Percentiles rank a stretch among this genome's conserved stretches.
Evolutionary conservation across 2,329 filamentous ascomycete species (phyloP).

Genomic region (Penicillium capsulatum): DNA sequence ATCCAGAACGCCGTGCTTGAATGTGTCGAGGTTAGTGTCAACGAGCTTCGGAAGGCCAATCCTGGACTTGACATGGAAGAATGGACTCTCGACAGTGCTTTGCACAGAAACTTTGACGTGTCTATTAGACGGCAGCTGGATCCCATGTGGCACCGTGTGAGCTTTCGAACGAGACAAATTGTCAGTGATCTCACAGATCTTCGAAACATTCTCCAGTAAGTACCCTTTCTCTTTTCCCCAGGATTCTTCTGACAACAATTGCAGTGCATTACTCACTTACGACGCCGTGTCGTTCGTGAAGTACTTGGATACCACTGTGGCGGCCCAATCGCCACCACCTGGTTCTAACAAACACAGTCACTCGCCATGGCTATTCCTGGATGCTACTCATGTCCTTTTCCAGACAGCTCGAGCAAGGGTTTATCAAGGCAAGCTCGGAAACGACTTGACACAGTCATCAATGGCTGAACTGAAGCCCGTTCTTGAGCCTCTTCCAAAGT

Average conservation of each 20-base stretch:
- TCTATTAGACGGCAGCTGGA: conserved; percentile 86
- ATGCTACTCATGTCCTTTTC: conserved; percentile 91
- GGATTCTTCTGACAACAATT: conserved; percentile 11
- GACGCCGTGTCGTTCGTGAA: conserved; percentile 89
- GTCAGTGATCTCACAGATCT: conserved; percentile 83
- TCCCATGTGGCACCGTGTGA: conserved; percentile 95
- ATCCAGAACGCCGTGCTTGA: conserved; percentile 95
- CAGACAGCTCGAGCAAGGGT: conserved; percentile 83
- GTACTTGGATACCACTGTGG: conserved; percentile 89
- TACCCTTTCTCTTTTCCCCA: not conserved
- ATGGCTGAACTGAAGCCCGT: conserved; percentile 68
- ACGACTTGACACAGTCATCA: conserved; percentile 47
- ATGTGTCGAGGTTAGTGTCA: conserved; percentile 91
- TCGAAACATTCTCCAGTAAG: conserved; percentile 71
- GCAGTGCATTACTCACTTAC: conserved; percentile 67
- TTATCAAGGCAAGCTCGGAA: conserved; percentile 68
- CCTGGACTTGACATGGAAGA: conserved; percentile 90
- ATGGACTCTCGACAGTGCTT: conserved; percentile 89
- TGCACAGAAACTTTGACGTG: conserved; percentile 88
- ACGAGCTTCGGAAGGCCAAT: conserved; percentile 88
- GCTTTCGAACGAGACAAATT: conserved; percentile 91
- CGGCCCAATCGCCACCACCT: conserved; percentile 81
- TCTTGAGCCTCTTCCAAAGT: conserved; percentile 92
- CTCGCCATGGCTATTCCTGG: conserved; percentile 92
- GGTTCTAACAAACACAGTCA: conserved; percentile 84